These are phyloP conservation scores for Trypanosoma theileri DNA, from an alignment of 208 protist genomes.

Conservation along the genomic window DNA sequence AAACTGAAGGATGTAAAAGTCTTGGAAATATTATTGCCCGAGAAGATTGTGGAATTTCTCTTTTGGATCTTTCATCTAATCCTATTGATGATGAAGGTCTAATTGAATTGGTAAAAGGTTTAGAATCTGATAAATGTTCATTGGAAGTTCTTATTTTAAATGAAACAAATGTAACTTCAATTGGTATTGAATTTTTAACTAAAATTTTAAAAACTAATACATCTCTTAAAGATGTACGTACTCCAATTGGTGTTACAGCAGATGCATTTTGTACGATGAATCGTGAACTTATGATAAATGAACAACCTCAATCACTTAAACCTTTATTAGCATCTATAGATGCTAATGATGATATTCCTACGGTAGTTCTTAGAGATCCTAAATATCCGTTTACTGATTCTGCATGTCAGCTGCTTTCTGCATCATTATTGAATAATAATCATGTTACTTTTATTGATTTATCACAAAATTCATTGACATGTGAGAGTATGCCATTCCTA, in stretches of 20 bases:
- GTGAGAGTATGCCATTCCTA: slow-evolving; percentile 51
- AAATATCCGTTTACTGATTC: slow-evolving; percentile 48
- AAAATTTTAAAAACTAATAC: slow-evolving; percentile 51
- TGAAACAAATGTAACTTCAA: slow-evolving; percentile 54
- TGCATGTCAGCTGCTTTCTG: slow-evolving; percentile 59
- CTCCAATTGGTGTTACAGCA: slow-evolving; percentile 38
- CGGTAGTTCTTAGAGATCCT: slow-evolving; percentile 51
- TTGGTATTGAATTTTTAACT: slow-evolving; percentile 35
- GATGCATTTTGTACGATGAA: slow-evolving; percentile 33
- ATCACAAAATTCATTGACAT: slow-evolving; percentile 69
- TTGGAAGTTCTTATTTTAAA: slow-evolving; percentile 48
- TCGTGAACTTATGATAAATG: slow-evolving; percentile 70
- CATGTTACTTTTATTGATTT: slow-evolving; percentile 52
- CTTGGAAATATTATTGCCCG: slow-evolving; percentile 48
- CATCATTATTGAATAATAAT: slow-evolving; percentile 45
- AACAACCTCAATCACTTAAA: slow-evolving; percentile 63
- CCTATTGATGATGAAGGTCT: slow-evolving; percentile 63
- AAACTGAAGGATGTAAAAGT: slow-evolving; percentile 44
- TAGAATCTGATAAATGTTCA: slow-evolving; percentile 50
- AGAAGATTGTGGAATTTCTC: slow-evolving; percentile 41
- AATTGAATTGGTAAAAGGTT: slow-evolving; percentile 44
- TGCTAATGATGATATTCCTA: slow-evolving; percentile 44
- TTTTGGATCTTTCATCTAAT: slow-evolving; percentile 56
- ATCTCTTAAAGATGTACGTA: slow-evolving; percentile 30
- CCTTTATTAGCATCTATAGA: slow-evolving; percentile 49